Evolutionary conservation across 495 filamentous ascomycete genomes (phyloP), one percentile per base, ranked within the genome.

Genomic region (Neurospora sp.): DNA sequence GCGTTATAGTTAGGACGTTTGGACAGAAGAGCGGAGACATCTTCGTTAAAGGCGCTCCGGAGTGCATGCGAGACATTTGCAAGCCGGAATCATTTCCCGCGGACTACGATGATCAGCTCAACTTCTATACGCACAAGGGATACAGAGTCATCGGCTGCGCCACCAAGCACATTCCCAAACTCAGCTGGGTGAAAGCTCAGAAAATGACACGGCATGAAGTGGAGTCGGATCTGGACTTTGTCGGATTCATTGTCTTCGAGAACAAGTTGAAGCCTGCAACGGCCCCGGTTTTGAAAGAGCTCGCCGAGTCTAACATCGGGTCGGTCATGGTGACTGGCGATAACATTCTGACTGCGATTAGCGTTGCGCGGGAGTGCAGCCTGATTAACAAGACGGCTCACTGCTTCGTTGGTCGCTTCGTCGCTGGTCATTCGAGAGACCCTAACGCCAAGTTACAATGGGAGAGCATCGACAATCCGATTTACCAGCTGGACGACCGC

Each of bases 91-190:
- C n/a, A 93, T 90, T 99, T 77, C 96, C 96, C 1, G 79, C 83
- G 41, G 93, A 98, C 78, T 99, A 95, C 78, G 93, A 98, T 42
- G 93, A 98, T 72, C 86, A 94, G 12, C 82, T 98, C 12, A 88
- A 86, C 37, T 89, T 95, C 78, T 98, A 99, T 81, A 98, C 96
- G 1, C 94, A 98, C 76, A 90, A 93, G 76, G 96, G 96, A 42
- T 99, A 93, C 81, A 90, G 96, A 75, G 96, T 99, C n/a, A 99
- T 99, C 82, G 96, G 90, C 4, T 98, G 94, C 80, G 96, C 96
- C 4, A 92, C 92, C 4, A 97, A 93, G 81, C 91, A 95, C 78
- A 88, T 97, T 70, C 87, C 86, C 69, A 96, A 92, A 76, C 84
- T 97, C 23, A 94, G 91, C 76, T 97, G 94, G 96, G 90, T 95